A percentile compares a stretch with the other conserved stretches of the same genome.
phyloP scores from a whole-genome alignment of 2,329 filamentous ascomycete species.

The Aspergillus tanneri region DNA sequence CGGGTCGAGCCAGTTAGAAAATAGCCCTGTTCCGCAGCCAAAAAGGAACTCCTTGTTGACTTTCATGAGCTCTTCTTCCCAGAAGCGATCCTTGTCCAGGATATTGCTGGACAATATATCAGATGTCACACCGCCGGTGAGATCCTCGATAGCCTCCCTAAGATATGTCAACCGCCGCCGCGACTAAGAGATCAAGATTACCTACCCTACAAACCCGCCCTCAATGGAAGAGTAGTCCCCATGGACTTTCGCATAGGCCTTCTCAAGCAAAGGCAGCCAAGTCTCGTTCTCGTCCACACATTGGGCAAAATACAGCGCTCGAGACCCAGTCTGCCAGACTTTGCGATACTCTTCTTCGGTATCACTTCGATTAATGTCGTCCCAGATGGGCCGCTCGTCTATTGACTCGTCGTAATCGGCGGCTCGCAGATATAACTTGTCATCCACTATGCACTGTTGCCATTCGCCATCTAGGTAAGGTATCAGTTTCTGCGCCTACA shows the following conservation, averaged over 20 bases:
- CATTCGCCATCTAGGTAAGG: conserved; percentile 72
- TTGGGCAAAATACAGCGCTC: conserved; percentile 75
- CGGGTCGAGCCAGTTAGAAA: conserved; percentile 45
- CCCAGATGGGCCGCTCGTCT: conserved; percentile 69
- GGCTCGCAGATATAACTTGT: conserved; percentile 81
- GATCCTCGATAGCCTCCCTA: conserved; percentile 58
- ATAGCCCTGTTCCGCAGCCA: conserved; percentile 48
- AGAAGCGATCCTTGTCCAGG: conserved; percentile 72
- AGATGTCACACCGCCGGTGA: conserved; percentile 54
- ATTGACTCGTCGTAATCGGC: conserved; percentile 79
- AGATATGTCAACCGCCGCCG: neutral
- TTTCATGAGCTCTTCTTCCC: conserved; percentile 75
- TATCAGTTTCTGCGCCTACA: neutral
- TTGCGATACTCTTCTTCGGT: conserved; percentile 69
- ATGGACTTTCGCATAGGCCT: conserved; percentile 81
- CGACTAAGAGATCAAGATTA: neutral
- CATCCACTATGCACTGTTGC: conserved; percentile 88
- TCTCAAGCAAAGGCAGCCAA: conserved; percentile 77
- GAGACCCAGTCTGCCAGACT: conserved; percentile 71
- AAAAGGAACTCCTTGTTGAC: conserved; percentile 73
- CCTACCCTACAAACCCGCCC: conserved; percentile 67
- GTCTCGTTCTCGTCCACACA: conserved; percentile 76
- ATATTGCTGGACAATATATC: conserved; percentile 49
- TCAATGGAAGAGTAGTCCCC: conserved; percentile 75
- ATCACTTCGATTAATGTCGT: conserved; percentile 72